Base-by-base conservation (phyloP, 257 asterid species). In the Penstemon eatonii region DNA sequence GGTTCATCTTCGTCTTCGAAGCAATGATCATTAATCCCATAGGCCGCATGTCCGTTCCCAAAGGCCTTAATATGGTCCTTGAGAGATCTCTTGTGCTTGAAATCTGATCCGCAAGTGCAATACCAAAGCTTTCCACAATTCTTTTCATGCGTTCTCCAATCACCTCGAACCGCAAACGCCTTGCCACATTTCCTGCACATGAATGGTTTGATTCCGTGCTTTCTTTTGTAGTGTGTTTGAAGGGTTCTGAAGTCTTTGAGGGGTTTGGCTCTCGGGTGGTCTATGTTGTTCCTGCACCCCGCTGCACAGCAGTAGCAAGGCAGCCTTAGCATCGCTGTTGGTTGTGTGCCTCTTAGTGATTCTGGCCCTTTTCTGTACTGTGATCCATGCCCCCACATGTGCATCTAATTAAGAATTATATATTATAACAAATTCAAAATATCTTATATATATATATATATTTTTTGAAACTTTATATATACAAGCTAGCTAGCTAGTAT, bases 341-440 rank as follows among this genome's bases (percentile, higher is more conserved):
- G 86, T 68, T 81, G 86, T 0, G 86, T 81, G 37, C 86, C 86
- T 0, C 81, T 50, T 3, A 81, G 68, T 0, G 86, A 81, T 50
- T 81, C 86, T 8, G 85, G 83, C 2, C 85, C 85, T 68, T 81
- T 81, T 58, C 85, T 67, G 70, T 81, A 81, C 68, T 81, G 86
- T 1, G 86, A 81, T 59, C 86, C 86, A 56, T 81, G 86, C 19
- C 86, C 86, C 83, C 86, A 81, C 86, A 81, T 81, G 63, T 81
- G 86, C 86, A 81, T 81, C 86, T 81, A 25, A 25, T 25, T 1
- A 25, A 25, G 33, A 25, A 25, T 25, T 25, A 1, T 15, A 15
- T 15, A 15, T 15, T 15, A 15, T 15, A 15, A 15, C 0, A 15
- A 15, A 15, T 15, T 15, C 18, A 15, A 15, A 15, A 15, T 15